Percentiles rank a stretch among this genome's conserved stretches.
Evolutionary conservation across 192 early-diverging fungal genomes (phyloP).

Genomic region (Phycomyces nitens): DNA sequence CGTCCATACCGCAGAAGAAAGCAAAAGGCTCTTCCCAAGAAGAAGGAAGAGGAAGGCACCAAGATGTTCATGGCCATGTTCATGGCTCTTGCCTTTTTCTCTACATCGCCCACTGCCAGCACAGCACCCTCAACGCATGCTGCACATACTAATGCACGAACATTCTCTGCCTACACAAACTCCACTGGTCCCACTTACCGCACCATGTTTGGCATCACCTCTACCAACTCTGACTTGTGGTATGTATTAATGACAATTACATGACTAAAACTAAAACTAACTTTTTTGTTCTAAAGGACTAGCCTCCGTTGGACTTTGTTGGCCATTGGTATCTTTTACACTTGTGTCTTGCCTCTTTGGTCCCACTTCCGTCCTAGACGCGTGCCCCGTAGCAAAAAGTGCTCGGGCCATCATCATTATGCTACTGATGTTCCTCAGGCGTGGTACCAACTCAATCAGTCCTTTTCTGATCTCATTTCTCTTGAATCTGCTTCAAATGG

Average conservation of each 20-base stretch:
- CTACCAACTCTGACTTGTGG: slow-evolving; percentile 6
- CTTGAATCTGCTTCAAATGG: background rate
- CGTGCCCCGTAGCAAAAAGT: slow-evolving; percentile 1
- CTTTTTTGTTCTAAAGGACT: slow-evolving; percentile 1
- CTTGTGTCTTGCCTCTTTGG: slow-evolving; percentile 5
- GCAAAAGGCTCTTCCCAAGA: background rate
- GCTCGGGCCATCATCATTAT: slow-evolving; percentile 10
- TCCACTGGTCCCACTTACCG: background rate
- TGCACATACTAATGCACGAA: background rate
- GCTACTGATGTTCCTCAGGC: slow-evolving; percentile 13
- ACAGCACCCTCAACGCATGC: background rate
- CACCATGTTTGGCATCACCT: background rate
- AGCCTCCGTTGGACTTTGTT: slow-evolving; percentile 13
- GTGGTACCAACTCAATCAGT: slow-evolving; percentile 3
- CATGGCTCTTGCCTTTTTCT: slow-evolving; percentile 15
- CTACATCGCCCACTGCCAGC: background rate
- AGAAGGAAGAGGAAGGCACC: background rate
- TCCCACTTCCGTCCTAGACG: slow-evolving; percentile 5
- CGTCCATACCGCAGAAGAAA: background rate
- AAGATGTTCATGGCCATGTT: slow-evolving; percentile 20
- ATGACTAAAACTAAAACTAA: too few species aligned
- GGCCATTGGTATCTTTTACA: slow-evolving; percentile 12
- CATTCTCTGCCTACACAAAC: background rate
- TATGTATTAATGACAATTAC: too few species aligned
- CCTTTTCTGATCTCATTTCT: background rate